Conservation (phyloP, 1,284 basidiomycete species). For the Microbotryomycetes sp. region DNA sequence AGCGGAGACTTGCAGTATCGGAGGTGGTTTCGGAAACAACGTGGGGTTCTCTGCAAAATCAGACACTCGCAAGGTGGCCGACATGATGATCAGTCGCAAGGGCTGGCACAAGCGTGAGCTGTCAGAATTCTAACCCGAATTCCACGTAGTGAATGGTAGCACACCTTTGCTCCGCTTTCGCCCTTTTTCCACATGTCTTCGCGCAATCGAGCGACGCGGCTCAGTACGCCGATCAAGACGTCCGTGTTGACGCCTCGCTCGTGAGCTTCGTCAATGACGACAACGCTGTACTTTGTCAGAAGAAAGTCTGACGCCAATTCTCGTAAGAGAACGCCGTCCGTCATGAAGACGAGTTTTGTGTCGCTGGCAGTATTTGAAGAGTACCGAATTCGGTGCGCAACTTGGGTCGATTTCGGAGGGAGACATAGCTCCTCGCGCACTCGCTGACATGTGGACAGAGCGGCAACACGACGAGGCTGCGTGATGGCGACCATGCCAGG, state of each 20-base stretch:
- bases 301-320: conserved; percentile 89
- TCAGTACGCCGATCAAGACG: conserved; percentile 90
- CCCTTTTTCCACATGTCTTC: conserved; percentile 79
- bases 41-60: conserved; percentile 85
- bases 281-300: conserved; percentile 80
- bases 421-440: conserved; percentile 83
- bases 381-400: conserved; percentile 96
- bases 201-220: conserved; percentile 78
- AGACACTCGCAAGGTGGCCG: conserved; percentile 85
- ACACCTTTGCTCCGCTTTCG: conserved; percentile 56
- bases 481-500: conserved; percentile 98
- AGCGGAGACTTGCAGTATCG: conserved; percentile 79
- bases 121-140: no score
- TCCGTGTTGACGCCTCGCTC: conserved; percentile 98
- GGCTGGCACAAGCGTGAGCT: conserved; percentile 53
- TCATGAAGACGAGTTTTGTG: conserved; percentile 99
- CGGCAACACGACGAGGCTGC: conserved; percentile 94
- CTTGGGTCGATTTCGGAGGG: conserved; percentile 54
- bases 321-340: conserved; percentile 90
- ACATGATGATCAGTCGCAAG: conserved; percentile 94
- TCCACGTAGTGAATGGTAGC: conserved; percentile 8
- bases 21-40: conserved; percentile 75
- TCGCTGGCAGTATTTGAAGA: conserved; percentile 82
- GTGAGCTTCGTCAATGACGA: conserved; percentile 97
- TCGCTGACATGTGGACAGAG: conserved; percentile 88